These are phyloP conservation scores for Pachysolen tannophilus DNA, from an alignment of 805 yeast species.

Conservation along the genomic window DNA sequence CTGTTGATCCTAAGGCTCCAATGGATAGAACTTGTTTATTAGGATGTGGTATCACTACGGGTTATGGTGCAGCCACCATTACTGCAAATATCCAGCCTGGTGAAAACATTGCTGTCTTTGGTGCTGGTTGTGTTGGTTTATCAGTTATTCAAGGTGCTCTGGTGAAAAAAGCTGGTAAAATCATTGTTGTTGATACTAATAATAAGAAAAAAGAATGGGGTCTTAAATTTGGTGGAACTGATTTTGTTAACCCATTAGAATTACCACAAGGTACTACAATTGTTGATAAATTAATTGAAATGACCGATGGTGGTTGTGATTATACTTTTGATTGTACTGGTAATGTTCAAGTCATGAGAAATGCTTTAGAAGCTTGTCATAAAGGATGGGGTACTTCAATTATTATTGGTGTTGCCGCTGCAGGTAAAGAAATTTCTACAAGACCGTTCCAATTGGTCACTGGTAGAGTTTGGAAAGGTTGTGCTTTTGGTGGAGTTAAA, in stretches of 20 bases:
- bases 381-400: constrained; percentile 98
- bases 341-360: constrained; percentile 89
- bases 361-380: constrained; percentile 94
- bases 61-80: constrained; percentile 94
- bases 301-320: constrained; percentile 97
- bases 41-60: constrained; percentile 98
- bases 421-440: constrained; percentile 93
- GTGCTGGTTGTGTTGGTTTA: constrained; percentile 96
- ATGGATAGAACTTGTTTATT: constrained; percentile 83
- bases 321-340: constrained; percentile 98
- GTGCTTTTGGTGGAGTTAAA: constrained; percentile 99
- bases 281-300: constrained; percentile 74
- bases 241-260: constrained; percentile 79
- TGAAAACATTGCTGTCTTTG: constrained; percentile 92
- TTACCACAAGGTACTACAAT: constrained; percentile 67
- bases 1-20: constrained; percentile 78
- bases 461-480: constrained; percentile 98
- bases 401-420: constrained; percentile 97
- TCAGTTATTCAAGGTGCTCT: constrained; percentile 95
- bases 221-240: constrained; percentile 86
- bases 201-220: constrained; percentile 84
- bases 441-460: constrained; percentile 99
- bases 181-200: constrained; percentile 83
- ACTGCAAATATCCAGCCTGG: constrained; percentile 88
- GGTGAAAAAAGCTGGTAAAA: constrained; percentile 69